These are phyloP conservation scores for Pseudocercospora fuligena DNA, from an alignment of 2,329 filamentous ascomycete genomes.

Conservation along the genomic window DNA sequence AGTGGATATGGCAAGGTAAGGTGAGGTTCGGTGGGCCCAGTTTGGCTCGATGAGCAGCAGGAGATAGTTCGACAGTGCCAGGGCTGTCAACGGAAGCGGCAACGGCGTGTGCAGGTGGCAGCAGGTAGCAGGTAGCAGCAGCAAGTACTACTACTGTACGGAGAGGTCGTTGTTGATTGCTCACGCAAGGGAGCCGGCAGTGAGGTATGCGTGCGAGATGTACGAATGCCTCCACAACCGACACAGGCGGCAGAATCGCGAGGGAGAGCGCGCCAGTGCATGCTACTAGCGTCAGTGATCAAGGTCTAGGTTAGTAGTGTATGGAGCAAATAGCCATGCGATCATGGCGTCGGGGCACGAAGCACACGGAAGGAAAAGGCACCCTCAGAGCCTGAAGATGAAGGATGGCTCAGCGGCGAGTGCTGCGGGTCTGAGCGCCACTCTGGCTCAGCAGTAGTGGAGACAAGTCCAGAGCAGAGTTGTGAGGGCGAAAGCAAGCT, in stretches of 20 bases:
- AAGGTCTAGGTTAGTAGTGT: constrained; percentile 30
- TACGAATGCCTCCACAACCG: constrained; percentile 21
- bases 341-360: constrained; percentile 31
- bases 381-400: background rate
- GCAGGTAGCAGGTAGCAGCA: background rate
- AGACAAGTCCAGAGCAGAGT: background rate
- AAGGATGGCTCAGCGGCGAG: constrained; percentile 7
- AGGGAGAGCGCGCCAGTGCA: constrained; percentile 26
- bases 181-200: constrained; percentile 39
- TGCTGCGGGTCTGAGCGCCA: constrained; percentile 9
- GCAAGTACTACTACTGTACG: background rate
- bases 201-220: constrained; percentile 33
- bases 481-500: background rate
- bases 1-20: constrained; percentile 10
- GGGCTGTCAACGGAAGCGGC: constrained; percentile 22
- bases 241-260: constrained; percentile 23
- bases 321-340: constrained; percentile 31
- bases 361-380: constrained; percentile 20
- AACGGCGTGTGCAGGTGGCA: constrained; percentile 19
- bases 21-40: constrained; percentile 48
- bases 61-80: constrained; percentile 37
- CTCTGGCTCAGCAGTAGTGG: background rate
- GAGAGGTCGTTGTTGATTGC: constrained; percentile 20
- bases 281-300: constrained; percentile 29
- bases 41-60: constrained; percentile 58